Conservation (phyloP, 208 protist species). For the Leishmania gerbilli region DNA sequence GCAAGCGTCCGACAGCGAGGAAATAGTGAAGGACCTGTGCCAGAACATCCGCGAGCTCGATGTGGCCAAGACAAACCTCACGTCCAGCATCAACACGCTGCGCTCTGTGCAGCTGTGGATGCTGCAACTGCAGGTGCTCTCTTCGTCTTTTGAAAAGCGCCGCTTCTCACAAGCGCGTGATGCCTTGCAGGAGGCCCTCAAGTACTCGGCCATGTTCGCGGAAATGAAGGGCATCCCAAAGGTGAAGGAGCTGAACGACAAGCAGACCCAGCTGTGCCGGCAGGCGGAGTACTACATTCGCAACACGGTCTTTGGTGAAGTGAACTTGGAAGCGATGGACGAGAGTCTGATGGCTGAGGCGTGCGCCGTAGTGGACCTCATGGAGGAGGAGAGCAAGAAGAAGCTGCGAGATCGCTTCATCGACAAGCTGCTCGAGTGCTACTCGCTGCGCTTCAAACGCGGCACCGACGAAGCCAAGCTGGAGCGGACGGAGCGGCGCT, state of each 20-base stretch:
- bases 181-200: slow-evolving; percentile 80
- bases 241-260: slow-evolving; percentile 88
- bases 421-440: slow-evolving; percentile 80
- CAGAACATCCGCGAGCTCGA: slow-evolving; percentile 95
- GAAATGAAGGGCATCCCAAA: slow-evolving; percentile 83
- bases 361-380: slow-evolving; percentile 87
- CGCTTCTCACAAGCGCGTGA: slow-evolving; percentile 85
- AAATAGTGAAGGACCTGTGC: slow-evolving; percentile 94
- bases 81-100: slow-evolving; percentile 90
- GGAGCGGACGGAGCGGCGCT: slow-evolving; percentile 91
- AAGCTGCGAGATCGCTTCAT: slow-evolving; percentile 90
- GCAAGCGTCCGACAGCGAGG: slow-evolving; percentile 92
- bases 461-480: slow-evolving; percentile 87
- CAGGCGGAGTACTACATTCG: slow-evolving; percentile 87
- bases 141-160: slow-evolving; percentile 72
- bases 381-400: slow-evolving; percentile 73
- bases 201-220: slow-evolving; percentile 84
- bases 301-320: slow-evolving; percentile 81
- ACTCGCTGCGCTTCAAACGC: slow-evolving; percentile 84
- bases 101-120: slow-evolving; percentile 93
- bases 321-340: slow-evolving; percentile 67
- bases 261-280: slow-evolving; percentile 76
- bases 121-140: slow-evolving; percentile 86
- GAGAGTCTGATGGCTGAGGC: slow-evolving; percentile 83
- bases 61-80: slow-evolving; percentile 95